These are phyloP conservation scores for Fonsecaea multimorphosa DNA, from an alignment of 2,329 filamentous ascomycete genomes.

Conservation along the genomic window DNA sequence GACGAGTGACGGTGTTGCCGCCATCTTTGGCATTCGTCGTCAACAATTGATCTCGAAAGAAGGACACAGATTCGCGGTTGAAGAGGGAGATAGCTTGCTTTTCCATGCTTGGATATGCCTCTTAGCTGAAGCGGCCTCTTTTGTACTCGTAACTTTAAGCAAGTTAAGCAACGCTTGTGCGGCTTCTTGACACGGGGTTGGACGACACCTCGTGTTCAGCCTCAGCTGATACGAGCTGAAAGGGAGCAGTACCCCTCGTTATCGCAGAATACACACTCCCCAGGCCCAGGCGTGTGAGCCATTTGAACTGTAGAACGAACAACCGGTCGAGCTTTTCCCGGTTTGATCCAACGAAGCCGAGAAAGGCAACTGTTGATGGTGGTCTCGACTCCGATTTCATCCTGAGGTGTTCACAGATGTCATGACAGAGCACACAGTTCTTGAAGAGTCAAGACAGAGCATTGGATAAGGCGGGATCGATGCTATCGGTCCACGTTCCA, in stretches of 20 bases:
- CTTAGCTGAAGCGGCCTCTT: background rate
- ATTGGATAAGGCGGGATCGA: too few relatives aligned
- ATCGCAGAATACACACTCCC: too few relatives aligned
- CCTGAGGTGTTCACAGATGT: too few relatives aligned
- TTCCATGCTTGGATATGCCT: background rate
- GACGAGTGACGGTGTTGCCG: background rate
- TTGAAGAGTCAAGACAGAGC: too few relatives aligned
- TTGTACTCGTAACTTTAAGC: background rate
- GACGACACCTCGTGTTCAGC: background rate
- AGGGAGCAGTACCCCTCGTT: background rate
- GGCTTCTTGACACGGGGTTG: background rate
- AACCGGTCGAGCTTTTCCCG: background rate
- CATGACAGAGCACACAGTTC: too few relatives aligned
- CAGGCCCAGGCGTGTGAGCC: background rate
- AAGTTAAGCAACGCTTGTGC: background rate
- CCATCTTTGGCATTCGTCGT: background rate
- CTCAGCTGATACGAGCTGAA: background rate
- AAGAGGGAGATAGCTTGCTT: background rate
- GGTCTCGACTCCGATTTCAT: too few relatives aligned
- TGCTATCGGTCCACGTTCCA: too few relatives aligned
- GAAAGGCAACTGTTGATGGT: too few relatives aligned
- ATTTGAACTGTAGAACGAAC: background rate
- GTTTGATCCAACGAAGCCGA: background rate
- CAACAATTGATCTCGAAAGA: background rate
- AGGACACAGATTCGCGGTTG: background rate